Percentiles rank a stretch among this genome's conserved stretches.
These are phyloP conservation scores for Blumeria graminis DNA, from an alignment of 2,329 filamentous ascomycete species.

Conservation along the genomic window DNA sequence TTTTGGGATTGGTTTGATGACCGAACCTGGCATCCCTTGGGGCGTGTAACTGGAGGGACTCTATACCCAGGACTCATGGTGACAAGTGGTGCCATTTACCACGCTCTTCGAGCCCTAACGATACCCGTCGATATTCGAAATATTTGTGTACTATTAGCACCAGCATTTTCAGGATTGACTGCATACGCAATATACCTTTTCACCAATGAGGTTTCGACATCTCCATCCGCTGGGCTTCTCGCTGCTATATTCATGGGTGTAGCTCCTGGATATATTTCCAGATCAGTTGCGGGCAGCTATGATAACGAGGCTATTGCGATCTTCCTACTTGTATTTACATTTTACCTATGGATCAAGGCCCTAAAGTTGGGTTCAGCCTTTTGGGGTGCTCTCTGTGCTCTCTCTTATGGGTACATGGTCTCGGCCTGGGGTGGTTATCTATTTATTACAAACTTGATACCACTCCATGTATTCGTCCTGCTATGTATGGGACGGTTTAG, in stretches of 20 bases:
- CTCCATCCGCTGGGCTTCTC: constrained; percentile 78
- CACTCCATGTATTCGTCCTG: constrained; percentile 78
- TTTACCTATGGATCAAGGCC: constrained; percentile 97
- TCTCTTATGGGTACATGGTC: constrained; percentile 99
- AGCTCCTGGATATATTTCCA: constrained; percentile 86
- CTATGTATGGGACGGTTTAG: constrained; percentile 95
- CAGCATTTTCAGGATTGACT: constrained; percentile 81
- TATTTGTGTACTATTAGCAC: constrained; percentile 89
- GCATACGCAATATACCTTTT: constrained; percentile 83
- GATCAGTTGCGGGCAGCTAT: constrained; percentile 93
- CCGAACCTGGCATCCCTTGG: constrained; percentile 97
- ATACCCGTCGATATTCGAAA: constrained; percentile 96
- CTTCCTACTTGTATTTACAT: constrained; percentile 94
- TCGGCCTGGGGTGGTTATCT: constrained; percentile 98
- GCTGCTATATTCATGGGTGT: constrained; percentile 96
- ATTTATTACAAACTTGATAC: constrained; percentile 94
- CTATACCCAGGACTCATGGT: constrained; percentile 98
- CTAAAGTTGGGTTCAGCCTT: constrained; percentile 90
- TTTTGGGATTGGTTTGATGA: constrained; percentile 99
- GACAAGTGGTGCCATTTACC: constrained; percentile 91
- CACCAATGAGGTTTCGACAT: constrained; percentile 93
- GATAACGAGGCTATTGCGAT: constrained; percentile 99
- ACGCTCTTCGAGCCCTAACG: constrained; percentile 66
- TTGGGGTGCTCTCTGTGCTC: constrained; percentile 80
- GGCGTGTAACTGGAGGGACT: constrained; percentile 95